phyloP scores from a whole-genome alignment of 345 rosid species.

The Eucalyptus shirleyi region DNA sequence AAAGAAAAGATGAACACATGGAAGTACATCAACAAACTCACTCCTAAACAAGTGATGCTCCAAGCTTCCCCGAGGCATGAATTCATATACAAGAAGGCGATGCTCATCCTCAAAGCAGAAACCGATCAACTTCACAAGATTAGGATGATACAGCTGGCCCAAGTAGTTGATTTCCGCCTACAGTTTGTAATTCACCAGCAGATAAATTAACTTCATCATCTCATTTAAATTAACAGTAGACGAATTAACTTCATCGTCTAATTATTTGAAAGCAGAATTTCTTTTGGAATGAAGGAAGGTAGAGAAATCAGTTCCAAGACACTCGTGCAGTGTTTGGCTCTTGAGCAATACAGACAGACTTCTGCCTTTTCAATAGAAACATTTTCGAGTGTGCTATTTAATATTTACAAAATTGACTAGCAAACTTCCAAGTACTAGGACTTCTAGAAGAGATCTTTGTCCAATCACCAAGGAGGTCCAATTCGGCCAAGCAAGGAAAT shows the following conservation, averaged over 20 bases:
- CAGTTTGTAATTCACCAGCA: not conserved
- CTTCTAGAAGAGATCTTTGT: not conserved
- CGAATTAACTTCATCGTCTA: not conserved
- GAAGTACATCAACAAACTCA: conserved; percentile 2
- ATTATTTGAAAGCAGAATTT: not conserved
- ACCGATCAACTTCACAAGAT: conserved; percentile 69
- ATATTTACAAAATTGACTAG: not conserved
- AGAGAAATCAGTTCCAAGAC: not conserved
- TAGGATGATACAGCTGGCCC: conserved; percentile 59
- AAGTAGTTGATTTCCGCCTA: conserved; percentile 73
- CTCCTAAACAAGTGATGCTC: conserved; percentile 80
- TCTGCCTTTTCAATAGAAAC: not conserved
- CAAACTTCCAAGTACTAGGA: not conserved
- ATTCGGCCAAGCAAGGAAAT: not conserved
- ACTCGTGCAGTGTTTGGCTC: not conserved
- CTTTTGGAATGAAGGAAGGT: not conserved
- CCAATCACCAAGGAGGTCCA: not conserved
- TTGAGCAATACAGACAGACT: not conserved
- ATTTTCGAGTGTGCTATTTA: not conserved
- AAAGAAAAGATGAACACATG: not conserved
- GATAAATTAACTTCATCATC: not conserved
- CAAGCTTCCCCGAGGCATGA: conserved; percentile 86
- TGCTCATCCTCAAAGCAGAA: conserved; percentile 80
- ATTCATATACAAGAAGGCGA: conserved; percentile 73
- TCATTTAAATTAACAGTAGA: not conserved